Evolutionary conservation across 345 rosid genomes (phyloP).

Genomic region (sweet orange (Citrus sinensis)): DNA sequence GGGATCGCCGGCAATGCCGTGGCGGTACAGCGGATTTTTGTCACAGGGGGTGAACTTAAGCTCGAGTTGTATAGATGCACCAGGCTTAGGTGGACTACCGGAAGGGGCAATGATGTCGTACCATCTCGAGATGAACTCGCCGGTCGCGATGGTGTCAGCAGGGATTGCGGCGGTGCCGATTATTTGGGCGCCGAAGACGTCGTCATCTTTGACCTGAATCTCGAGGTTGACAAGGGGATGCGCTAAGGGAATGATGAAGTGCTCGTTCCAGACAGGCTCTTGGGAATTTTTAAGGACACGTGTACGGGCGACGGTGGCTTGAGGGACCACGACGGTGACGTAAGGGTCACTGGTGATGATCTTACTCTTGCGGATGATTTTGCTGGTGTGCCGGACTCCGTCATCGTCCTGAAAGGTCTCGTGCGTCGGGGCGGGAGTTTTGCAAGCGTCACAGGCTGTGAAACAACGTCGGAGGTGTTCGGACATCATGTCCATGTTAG

Average conservation of each 20-base stretch:
- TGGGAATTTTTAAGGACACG: slow-evolving; percentile 64
- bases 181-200: slow-evolving; percentile 70
- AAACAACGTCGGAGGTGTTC: slow-evolving; percentile 43
- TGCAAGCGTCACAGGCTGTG: slow-evolving; percentile 37
- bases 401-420: neutral
- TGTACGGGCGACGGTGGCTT: slow-evolving; percentile 81
- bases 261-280: slow-evolving; percentile 71
- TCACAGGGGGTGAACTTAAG: slow-evolving; percentile 71
- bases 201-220: slow-evolving; percentile 80
- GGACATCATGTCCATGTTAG: slow-evolving; percentile 68
- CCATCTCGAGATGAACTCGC: slow-evolving; percentile 45
- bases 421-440: neutral
- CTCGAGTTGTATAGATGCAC: slow-evolving; percentile 45
- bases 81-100: slow-evolving; percentile 54
- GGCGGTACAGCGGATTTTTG: slow-evolving; percentile 39
- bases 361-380: slow-evolving; percentile 30
- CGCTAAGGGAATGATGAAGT: slow-evolving; percentile 60
- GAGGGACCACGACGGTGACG: slow-evolving; percentile 82
- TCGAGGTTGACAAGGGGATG: slow-evolving; percentile 66
- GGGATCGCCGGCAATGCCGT: slow-evolving; percentile 68
- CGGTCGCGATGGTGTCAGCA: slow-evolving; percentile 38
- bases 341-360: slow-evolving; percentile 83
- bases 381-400: slow-evolving; percentile 1
- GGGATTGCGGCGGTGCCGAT: slow-evolving; percentile 60
- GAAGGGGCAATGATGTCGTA: slow-evolving; percentile 39